Base-by-base conservation (phyloP, 2,329 filamentous ascomycete genomes). In the Aspergillus sp. region DNA sequence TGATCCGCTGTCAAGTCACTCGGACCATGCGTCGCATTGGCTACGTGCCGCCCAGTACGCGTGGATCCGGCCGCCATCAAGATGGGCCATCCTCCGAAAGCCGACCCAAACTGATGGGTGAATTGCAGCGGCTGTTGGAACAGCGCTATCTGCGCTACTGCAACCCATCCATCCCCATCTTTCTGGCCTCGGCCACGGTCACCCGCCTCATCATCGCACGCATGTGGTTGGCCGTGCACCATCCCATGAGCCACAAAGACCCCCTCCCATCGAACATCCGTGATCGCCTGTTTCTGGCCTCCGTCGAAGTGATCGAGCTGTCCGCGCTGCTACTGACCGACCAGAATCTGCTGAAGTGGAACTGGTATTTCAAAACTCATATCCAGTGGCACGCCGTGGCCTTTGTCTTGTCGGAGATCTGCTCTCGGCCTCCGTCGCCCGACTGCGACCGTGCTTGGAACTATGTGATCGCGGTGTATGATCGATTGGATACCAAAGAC, bases 261-360 rank as follows among this genome's bases (percentile, higher is more conserved):
- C 12, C 11, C 5, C 13, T 2, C 13, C 13, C 15, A 15, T 10
- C 15, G 24, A 12, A 26, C 15, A 12, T 25, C 12, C 36, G 33
- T 10, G 41, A 46, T n/a, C 32, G 34, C 2, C 66, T 86, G 1
- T 82, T 85, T 49, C 61, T 76, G 19, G 78, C 75, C 0, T 75
- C 79, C 1, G 67, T 86, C 19, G 79, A 86, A 45, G 75, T 85
- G 25, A 69, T 85, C 28, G 79, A 86, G 53, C 73, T 81, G 48
- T 74, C 73, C 8, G 62, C 77, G 32, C 63, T 77, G 1, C 60
- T 85, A 5, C 74, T 80, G 44, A 75, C 68, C 0, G 77, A 82
- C 45, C 61, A 66, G 13, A 57, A 66, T 1, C 74, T 71, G 0
- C 61, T 65, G 45, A 69, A 71, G 42, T 80, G 74, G 74, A 63